Evolutionary conservation across 176 grass and related monocot genomes (phyloP).

Genomic region (Panicum miliaceum): DNA sequence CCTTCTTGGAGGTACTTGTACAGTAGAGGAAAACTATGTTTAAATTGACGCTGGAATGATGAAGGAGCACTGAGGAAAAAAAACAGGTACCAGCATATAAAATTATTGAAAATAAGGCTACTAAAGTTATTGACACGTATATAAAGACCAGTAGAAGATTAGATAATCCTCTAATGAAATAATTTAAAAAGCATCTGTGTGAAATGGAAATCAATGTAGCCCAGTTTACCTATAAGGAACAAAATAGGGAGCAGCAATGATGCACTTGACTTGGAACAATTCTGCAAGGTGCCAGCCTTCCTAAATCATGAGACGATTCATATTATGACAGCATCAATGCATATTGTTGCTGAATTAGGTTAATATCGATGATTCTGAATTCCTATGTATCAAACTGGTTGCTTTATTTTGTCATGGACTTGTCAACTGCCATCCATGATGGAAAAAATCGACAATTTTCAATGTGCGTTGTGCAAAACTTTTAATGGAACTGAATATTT

Average conservation of each 20-base stretch:
- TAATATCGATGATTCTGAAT: background rate
- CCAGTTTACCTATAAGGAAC: slow-evolving; percentile 86
- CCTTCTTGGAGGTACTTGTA: slow-evolving; percentile 93
- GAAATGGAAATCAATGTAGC: slow-evolving; percentile 18
- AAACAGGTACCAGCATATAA: slow-evolving; percentile 24
- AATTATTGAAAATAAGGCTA: slow-evolving; percentile 7
- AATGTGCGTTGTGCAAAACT: background rate
- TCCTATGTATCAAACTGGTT: background rate
- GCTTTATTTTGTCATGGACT: background rate
- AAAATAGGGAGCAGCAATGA: slow-evolving; percentile 85
- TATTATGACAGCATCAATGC: slow-evolving; percentile 26
- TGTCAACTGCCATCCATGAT: background rate
- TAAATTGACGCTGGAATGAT: slow-evolving; percentile 78
- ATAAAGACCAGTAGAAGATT: background rate
- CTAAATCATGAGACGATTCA: slow-evolving; percentile 51
- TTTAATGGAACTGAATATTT: background rate
- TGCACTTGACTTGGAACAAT: slow-evolving; percentile 76
- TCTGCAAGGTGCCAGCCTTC: slow-evolving; percentile 99
- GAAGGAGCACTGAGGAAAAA: slow-evolving; percentile 76
- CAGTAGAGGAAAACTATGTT: slow-evolving; percentile 63
- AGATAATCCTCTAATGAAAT: slow-evolving; percentile 7
- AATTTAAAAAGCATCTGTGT: background rate
- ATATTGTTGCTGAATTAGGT: background rate
- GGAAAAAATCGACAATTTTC: background rate
- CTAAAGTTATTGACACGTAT: background rate